Conservation (phyloP, 441 rosid genomes). For the Aquilaria agallochum region DNA sequence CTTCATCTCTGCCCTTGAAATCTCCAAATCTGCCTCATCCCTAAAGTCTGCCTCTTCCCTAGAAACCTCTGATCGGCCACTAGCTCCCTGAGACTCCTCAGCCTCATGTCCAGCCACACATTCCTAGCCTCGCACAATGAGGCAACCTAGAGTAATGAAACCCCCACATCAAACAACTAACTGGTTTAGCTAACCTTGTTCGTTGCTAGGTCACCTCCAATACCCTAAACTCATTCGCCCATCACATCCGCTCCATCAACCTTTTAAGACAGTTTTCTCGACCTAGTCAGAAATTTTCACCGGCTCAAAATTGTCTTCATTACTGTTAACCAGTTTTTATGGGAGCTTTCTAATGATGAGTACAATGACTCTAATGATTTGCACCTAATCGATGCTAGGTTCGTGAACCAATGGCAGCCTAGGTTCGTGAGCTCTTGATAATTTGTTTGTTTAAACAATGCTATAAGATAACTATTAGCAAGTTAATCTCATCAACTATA, state of each 20-base stretch:
- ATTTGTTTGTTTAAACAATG: no score
- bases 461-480: no score
- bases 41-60: no score
- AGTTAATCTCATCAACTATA: no score
- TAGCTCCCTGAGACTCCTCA: no score
- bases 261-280: slow-evolving; percentile 50
- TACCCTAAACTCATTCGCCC: slow-evolving; percentile 31
- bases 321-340: slow-evolving; percentile 45
- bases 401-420: slow-evolving; percentile 50
- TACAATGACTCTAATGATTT: slow-evolving; percentile 56
- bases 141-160: no score
- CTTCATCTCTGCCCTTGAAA: no score
- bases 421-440: slow-evolving; percentile 45
- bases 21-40: no score
- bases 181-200: slow-evolving; percentile 48
- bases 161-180: slow-evolving; percentile 24
- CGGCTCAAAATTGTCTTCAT: slow-evolving; percentile 28
- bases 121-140: no score
- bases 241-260: slow-evolving; percentile 41
- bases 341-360: slow-evolving; percentile 27
- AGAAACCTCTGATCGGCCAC: no score
- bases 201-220: slow-evolving; percentile 53
- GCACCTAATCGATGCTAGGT: slow-evolving; percentile 41
- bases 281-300: slow-evolving; percentile 18
- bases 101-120: no score